phyloP scores from a whole-genome alignment of 805 yeast genomes.

The Blastobotrys muscicola region DNA sequence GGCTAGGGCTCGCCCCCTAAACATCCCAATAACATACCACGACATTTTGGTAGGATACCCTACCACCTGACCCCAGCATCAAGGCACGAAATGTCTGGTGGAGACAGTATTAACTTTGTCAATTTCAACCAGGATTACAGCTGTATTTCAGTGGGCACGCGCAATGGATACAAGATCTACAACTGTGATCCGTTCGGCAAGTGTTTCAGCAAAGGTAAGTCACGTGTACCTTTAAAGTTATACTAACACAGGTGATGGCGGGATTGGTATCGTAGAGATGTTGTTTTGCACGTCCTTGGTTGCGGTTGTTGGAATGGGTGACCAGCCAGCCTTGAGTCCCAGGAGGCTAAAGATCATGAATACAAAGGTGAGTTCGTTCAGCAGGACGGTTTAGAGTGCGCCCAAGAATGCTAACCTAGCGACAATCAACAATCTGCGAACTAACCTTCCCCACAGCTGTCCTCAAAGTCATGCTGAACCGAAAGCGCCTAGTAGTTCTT shows the following conservation, averaged over 20 bases:
- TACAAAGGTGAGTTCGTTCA: constrained; percentile 42
- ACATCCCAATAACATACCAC: too few relatives aligned
- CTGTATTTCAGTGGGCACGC: constrained; percentile 70
- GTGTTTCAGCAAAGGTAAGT: constrained; percentile 42
- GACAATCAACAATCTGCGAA: constrained; percentile 72
- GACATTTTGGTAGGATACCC: too few relatives aligned
- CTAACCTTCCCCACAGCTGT: constrained; percentile 74
- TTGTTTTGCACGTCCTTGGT: constrained; percentile 78
- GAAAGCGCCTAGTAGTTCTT: constrained; percentile 71
- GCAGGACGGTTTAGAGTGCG: constrained; percentile 1
- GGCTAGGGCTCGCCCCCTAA: too few relatives aligned
- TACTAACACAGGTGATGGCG: constrained; percentile 26
- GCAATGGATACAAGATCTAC: constrained; percentile 58
- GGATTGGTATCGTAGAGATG: constrained; percentile 66
- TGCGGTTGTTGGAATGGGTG: constrained; percentile 74
- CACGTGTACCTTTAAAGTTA: constrained; percentile 5
- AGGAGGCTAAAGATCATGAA: constrained; percentile 74
- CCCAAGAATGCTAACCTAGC: constrained; percentile 23
- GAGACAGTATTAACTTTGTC: constrained; percentile 35
- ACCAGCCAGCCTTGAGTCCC: constrained; percentile 54
- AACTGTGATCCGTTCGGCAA: constrained; percentile 83
- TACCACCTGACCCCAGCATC: too few relatives aligned
- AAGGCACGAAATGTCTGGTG: too few relatives aligned
- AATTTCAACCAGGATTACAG: constrained; percentile 84
- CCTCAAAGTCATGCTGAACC: constrained; percentile 63